A percentile compares a stretch with the other conserved stretches of the same genome.
Evolutionary conservation across 2,329 filamentous ascomycete species (phyloP).

Genomic region (Fusarium transvaalense): DNA sequence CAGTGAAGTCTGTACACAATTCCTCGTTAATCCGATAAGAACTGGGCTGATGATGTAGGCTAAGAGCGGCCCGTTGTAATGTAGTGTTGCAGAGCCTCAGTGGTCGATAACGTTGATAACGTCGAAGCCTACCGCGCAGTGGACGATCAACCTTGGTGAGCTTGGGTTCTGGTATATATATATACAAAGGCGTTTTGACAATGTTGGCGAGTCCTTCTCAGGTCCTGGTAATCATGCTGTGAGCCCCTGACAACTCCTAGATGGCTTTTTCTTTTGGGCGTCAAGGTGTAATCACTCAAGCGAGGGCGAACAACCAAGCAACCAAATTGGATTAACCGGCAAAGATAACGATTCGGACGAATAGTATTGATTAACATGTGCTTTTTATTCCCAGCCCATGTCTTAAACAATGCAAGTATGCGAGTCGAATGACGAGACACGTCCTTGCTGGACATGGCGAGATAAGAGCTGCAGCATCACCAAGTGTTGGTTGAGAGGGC

Average conservation of each 20-base stretch:
- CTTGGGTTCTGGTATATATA: neutral
- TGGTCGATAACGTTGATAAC: slow-evolving; percentile 20
- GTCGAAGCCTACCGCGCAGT: neutral
- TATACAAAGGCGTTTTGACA: neutral
- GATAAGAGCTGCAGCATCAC: slow-evolving; percentile 42
- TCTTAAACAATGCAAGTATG: slow-evolving; percentile 27
- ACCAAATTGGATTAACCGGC: slow-evolving; percentile 9
- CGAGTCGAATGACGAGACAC: slow-evolving; percentile 3
- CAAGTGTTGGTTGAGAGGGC: slow-evolving; percentile 16
- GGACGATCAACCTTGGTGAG: neutral
- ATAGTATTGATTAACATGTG: slow-evolving; percentile 19
- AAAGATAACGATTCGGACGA: slow-evolving; percentile 27
- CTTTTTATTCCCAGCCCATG: slow-evolving; percentile 17
- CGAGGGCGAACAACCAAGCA: slow-evolving; percentile 15
- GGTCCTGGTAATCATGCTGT: slow-evolving; percentile 1
- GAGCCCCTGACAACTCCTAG: slow-evolving; percentile 11
- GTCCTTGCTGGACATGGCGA: slow-evolving; percentile 31
- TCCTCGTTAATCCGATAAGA: slow-evolving; percentile 45
- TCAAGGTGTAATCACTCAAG: slow-evolving; percentile 21
- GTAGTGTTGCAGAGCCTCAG: slow-evolving; percentile 27
- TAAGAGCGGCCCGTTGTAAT: slow-evolving; percentile 34
- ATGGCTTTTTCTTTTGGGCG: neutral
- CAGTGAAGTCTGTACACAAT: slow-evolving; percentile 17
- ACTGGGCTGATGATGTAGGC: slow-evolving; percentile 28
- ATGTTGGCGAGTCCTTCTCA: neutral